These are phyloP conservation scores for Xylaria sp. DNA, from an alignment of 2,329 filamentous ascomycete species.

Conservation along the genomic window DNA sequence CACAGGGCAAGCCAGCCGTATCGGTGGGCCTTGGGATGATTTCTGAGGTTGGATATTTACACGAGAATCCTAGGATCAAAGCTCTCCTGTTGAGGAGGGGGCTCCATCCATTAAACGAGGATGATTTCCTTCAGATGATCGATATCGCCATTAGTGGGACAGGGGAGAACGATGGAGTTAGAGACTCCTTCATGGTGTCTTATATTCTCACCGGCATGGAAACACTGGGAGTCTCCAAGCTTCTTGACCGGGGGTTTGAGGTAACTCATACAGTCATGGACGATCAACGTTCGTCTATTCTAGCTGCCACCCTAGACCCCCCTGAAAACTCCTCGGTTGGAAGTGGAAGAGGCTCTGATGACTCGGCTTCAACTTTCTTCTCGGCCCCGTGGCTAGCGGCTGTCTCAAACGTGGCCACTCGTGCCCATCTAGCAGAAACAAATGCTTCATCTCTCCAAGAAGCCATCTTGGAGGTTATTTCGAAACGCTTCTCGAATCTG, in stretches of 20 bases:
- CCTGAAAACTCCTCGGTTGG: too few relatives aligned
- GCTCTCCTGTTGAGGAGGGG: conserved; percentile 29
- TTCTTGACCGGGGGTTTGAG: conserved; percentile 6
- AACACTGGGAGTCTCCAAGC: background rate
- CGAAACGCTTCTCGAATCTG: conserved; percentile 26
- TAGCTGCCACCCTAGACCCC: too few relatives aligned
- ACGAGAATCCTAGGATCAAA: conserved; percentile 39
- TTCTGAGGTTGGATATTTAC: conserved; percentile 43
- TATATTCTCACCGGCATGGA: background rate
- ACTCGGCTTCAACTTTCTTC: background rate
- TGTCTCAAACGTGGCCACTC: too few relatives aligned
- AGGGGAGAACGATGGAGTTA: too few relatives aligned
- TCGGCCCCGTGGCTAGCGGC: conserved; percentile 6
- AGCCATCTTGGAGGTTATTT: too few relatives aligned
- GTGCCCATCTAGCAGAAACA: too few relatives aligned
- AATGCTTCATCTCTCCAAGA: conserved; percentile 3
- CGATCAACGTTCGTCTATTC: background rate
- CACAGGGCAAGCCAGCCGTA: background rate
- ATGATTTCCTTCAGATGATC: conserved; percentile 36
- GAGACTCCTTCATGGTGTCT: background rate
- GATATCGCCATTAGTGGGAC: too few relatives aligned
- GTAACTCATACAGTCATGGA: background rate
- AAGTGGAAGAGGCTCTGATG: too few relatives aligned
- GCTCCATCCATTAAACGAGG: conserved; percentile 32
- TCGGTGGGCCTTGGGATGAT: conserved; percentile 43